phyloP scores from a whole-genome alignment of 2,329 filamentous ascomycete genomes.

The Stemphylium beticola region DNA sequence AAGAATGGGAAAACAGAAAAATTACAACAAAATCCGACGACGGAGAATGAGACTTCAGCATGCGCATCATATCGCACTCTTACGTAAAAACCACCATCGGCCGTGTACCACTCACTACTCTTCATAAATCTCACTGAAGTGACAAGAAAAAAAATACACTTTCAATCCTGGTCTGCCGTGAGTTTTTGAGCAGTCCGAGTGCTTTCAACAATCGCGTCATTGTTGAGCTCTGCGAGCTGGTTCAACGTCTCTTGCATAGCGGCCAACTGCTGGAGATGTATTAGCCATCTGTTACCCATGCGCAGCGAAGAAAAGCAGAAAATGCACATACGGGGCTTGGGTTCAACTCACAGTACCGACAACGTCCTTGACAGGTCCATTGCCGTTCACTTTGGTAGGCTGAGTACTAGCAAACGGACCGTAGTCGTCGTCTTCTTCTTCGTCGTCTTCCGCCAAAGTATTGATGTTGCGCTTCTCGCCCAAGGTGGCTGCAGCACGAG shows the following conservation, averaged over 20 bases:
- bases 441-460: slow-evolving; percentile 39
- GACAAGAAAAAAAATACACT: neutral
- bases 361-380: slow-evolving; percentile 27
- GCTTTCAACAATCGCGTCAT: slow-evolving; percentile 44
- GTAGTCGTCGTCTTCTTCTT: slow-evolving; percentile 21
- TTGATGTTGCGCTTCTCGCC: slow-evolving; percentile 44
- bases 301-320: neutral
- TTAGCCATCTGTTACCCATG: slow-evolving; percentile 26
- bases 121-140: neutral
- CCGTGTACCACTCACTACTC: neutral
- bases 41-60: neutral
- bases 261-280: slow-evolving; percentile 46
- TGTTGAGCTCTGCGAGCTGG: slow-evolving; percentile 45
- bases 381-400: slow-evolving; percentile 11
- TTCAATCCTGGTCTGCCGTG: slow-evolving; percentile 36
- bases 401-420: slow-evolving; percentile 10
- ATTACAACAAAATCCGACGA: neutral
- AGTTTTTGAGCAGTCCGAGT: slow-evolving; percentile 41
- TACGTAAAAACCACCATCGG: neutral
- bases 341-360: slow-evolving; percentile 45
- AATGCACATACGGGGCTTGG: slow-evolving; percentile 7
- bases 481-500: slow-evolving; percentile 43
- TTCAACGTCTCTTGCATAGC: slow-evolving; percentile 46
- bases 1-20: neutral
- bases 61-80: slow-evolving; percentile 1